phyloP scores from a whole-genome alignment of 768 basidiomycete genomes.

The Termitomyces sp. region DNA sequence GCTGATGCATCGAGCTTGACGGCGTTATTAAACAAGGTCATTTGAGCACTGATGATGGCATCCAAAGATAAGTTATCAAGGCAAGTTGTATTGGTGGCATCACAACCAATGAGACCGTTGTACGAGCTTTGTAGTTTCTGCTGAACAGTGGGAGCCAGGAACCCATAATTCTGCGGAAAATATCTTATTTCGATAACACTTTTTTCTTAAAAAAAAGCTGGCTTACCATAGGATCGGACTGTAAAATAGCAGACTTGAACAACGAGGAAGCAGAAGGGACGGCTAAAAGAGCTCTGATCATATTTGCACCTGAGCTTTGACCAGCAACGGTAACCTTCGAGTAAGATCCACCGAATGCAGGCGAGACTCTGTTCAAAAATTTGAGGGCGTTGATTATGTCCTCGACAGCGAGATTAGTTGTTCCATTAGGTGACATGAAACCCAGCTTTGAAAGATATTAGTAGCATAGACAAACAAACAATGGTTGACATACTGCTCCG shows the following conservation, averaged over 20 bases:
- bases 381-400: constrained; percentile 62
- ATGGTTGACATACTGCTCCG: constrained; percentile 52
- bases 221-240: constrained; percentile 83
- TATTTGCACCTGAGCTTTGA: constrained; percentile 74
- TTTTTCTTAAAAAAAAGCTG: neutral
- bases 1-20: constrained; percentile 44
- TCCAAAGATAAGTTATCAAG: constrained; percentile 41
- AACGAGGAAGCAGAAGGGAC: constrained; percentile 62
- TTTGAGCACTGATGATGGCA: constrained; percentile 49
- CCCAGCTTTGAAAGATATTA: constrained; percentile 46
- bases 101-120: constrained; percentile 41
- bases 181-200: neutral
- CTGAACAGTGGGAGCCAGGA: constrained; percentile 52
- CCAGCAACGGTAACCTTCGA: constrained; percentile 72
- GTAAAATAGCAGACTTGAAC: constrained; percentile 75
- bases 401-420: constrained; percentile 65
- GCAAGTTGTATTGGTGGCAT: constrained; percentile 41
- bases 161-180: constrained; percentile 60
- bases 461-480: neutral
- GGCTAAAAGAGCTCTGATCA: constrained; percentile 75
- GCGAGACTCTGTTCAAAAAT: constrained; percentile 52
- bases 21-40: constrained; percentile 37
- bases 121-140: constrained; percentile 46
- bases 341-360: constrained; percentile 62
- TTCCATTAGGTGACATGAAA: constrained; percentile 64